Conservation (phyloP, 495 filamentous ascomycete species). For the Trichoderma parareesei region DNA sequence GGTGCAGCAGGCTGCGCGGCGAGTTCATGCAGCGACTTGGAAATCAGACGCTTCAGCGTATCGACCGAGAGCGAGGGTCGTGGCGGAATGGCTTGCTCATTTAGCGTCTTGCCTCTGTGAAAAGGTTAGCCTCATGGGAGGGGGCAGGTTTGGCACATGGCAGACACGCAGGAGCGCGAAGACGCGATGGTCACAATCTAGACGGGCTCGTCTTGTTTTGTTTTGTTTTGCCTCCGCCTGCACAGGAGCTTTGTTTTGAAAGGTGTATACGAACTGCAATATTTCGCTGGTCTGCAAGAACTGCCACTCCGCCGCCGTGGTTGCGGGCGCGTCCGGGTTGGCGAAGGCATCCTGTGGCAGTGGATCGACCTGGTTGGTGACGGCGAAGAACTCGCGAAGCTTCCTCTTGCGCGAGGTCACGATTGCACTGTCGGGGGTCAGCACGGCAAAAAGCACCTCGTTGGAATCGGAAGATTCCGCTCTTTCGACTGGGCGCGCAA, state of each 20-base stretch:
- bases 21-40: constrained; percentile 15
- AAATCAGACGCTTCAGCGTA: constrained; percentile 24
- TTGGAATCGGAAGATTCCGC: constrained; percentile 38
- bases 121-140: constrained; percentile 12
- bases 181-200: neutral
- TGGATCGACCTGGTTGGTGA: constrained; percentile 42
- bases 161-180: neutral
- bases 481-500: constrained; percentile 29
- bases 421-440: constrained; percentile 55
- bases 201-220: constrained; percentile 12
- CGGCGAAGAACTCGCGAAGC: constrained; percentile 67
- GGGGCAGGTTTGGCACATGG: too few species aligned
- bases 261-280: constrained; percentile 52
- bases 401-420: constrained; percentile 74
- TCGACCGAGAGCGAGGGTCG: constrained; percentile 25
- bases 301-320: constrained; percentile 45
- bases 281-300: constrained; percentile 74
- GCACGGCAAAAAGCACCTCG: constrained; percentile 26
- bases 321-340: constrained; percentile 39
- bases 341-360: constrained; percentile 34
- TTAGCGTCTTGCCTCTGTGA: constrained; percentile 60
- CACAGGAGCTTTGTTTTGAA: too few species aligned
- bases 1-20: constrained; percentile 18
- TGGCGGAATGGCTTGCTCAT: constrained; percentile 61
- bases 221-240: too few species aligned